Evolutionary conservation across 2,329 filamentous ascomycete genomes (phyloP).

Genomic region (Pleurostoma richardsiae): DNA sequence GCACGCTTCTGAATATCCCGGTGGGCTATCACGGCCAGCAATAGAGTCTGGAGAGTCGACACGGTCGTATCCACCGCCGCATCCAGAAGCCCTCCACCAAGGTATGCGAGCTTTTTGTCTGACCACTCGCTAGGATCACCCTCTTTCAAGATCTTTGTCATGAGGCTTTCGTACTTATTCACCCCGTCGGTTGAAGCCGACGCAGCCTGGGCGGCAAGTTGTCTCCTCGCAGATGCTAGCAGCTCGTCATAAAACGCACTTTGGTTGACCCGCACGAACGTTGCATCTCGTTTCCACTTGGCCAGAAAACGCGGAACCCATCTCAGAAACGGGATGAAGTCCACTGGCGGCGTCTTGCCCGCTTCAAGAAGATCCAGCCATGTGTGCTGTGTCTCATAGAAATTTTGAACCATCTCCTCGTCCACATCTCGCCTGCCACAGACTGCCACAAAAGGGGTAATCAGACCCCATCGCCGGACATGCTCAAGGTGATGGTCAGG

Average conservation of each 20-base stretch:
- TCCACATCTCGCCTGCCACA: background rate
- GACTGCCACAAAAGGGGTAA: background rate
- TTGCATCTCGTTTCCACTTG: slow-evolving; percentile 1
- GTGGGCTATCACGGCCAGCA: slow-evolving; percentile 1
- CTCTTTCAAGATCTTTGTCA: background rate
- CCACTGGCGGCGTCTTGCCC: slow-evolving; percentile 1
- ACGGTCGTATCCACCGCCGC: slow-evolving; percentile 1
- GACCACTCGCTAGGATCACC: background rate
- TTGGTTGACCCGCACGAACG: background rate
- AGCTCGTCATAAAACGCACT: no score
- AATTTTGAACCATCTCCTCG: background rate
- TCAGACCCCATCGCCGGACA: background rate
- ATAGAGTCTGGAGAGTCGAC: background rate
- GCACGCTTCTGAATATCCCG: slow-evolving; percentile 1
- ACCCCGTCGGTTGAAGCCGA: no score
- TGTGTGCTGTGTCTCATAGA: background rate
- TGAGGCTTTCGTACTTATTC: background rate
- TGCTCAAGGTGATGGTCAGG: background rate
- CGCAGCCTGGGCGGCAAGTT: no score
- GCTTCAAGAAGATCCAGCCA: background rate
- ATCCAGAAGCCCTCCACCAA: background rate
- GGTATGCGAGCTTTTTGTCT: background rate
- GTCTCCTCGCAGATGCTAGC: no score
- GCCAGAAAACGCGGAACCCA: background rate
- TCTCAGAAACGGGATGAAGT: slow-evolving; percentile 1